Percentiles rank a stretch among this genome's conserved stretches.
Conservation (phyloP, 106 monocot species). For the Dendrobium nobile region DNA sequence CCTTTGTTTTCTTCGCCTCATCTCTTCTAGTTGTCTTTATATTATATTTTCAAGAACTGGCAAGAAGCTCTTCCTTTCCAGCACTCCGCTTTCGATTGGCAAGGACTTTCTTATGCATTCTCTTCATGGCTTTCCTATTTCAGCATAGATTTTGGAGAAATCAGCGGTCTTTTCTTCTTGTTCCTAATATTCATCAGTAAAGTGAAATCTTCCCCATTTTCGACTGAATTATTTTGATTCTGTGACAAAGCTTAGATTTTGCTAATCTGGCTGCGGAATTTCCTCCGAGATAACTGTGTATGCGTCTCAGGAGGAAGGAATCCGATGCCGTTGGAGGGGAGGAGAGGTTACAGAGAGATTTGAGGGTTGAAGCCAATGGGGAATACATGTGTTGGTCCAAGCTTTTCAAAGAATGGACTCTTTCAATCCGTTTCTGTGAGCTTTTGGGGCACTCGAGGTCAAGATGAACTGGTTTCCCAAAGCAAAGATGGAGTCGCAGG, state of each 20-base stretch:
- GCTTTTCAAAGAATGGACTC: slow-evolving; percentile 23
- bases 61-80: background rate
- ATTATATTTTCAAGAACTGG: background rate
- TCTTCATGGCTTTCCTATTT: background rate
- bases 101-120: background rate
- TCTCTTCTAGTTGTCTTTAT: background rate
- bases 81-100: background rate
- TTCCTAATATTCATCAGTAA: background rate
- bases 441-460: slow-evolving; percentile 7
- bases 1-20: background rate
- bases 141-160: background rate
- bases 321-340: background rate
- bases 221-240: background rate
- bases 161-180: background rate
- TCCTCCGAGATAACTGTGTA: background rate
- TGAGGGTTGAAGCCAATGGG: slow-evolving; percentile 18
- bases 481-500: background rate
- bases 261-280: slow-evolving; percentile 4
- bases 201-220: background rate
- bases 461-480: background rate
- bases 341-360: background rate
- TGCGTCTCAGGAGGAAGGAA: background rate
- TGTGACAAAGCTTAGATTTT: background rate
- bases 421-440: slow-evolving; percentile 19
- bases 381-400: slow-evolving; percentile 30